These are phyloP conservation scores for Plasmodium relictum DNA, from an alignment of 169 alveolate species.

Conservation along the genomic window DNA sequence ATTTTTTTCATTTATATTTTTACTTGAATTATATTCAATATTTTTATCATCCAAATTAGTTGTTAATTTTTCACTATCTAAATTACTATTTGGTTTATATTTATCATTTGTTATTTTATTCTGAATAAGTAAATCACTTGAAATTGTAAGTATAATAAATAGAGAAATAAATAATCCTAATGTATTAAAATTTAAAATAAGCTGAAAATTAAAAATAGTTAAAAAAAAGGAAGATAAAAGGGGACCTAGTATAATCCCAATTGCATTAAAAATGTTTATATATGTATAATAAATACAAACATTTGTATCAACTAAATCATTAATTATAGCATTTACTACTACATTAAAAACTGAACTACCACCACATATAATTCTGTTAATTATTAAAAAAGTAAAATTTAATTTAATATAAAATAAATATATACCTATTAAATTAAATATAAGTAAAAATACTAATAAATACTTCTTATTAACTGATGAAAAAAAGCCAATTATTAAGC, in stretches of 20 bases:
- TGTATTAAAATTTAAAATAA: constrained; percentile 69
- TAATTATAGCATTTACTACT: constrained; percentile 73
- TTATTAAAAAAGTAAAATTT: constrained; percentile 46
- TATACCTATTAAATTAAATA: constrained; percentile 66
- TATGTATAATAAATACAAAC: constrained; percentile 72
- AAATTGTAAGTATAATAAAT: constrained; percentile 46
- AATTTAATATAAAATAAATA: constrained; percentile 67
- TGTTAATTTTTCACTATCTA: background rate
- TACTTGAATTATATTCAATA: background rate
- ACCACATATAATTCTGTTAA: constrained; percentile 76
- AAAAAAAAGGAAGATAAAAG: constrained; percentile 68
- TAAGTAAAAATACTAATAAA: constrained; percentile 55
- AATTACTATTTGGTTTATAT: background rate
- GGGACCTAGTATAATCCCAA: constrained; percentile 75
- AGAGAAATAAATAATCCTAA: constrained; percentile 63
- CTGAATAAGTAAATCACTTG: constrained; percentile 48
- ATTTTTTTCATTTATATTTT: background rate
- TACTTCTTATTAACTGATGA: constrained; percentile 59
- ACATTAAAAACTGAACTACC: constrained; percentile 76
- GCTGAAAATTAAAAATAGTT: constrained; percentile 61
- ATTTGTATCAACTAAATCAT: constrained; percentile 67
- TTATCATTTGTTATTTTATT: constrained; percentile 5
- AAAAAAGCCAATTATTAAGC: constrained; percentile 66
- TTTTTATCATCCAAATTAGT: constrained; percentile 3
- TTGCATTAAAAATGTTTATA: constrained; percentile 74